phyloP scores from a whole-genome alignment of 169 alveolate species.

The Plasmodium inui region DNA sequence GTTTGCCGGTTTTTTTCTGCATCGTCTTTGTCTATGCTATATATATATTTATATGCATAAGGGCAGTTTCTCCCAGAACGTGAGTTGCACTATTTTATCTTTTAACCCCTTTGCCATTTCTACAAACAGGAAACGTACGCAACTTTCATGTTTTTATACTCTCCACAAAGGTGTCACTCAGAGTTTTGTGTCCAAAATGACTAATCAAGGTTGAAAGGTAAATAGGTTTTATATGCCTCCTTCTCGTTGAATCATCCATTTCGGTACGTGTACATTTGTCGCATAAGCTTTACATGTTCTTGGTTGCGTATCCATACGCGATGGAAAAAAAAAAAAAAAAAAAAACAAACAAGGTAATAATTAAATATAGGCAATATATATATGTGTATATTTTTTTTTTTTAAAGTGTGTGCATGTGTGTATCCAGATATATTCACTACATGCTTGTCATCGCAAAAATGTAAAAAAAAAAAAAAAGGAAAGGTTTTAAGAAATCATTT shows the following conservation, averaged over 20 bases:
- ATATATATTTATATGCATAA: neutral
- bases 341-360: neutral
- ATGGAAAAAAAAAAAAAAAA: constrained; percentile 33
- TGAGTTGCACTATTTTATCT: neutral
- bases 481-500: neutral
- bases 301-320: constrained; percentile 39
- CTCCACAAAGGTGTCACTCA: neutral
- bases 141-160: constrained; percentile 8
- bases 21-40: neutral
- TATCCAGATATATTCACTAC: constrained; percentile 14
- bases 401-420: constrained; percentile 16
- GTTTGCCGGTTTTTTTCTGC: neutral
- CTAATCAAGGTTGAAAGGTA: constrained; percentile 10
- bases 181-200: neutral
- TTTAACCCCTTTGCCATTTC: neutral
- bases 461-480: constrained; percentile 17
- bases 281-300: neutral
- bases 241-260: constrained; percentile 3
- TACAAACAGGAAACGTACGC: neutral
- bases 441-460: constrained; percentile 2
- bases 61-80: neutral
- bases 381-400: constrained; percentile 1
- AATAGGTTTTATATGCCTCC: neutral
- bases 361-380: constrained; percentile 5
- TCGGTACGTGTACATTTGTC: neutral